phyloP scores from a whole-genome alignment of 2,329 filamentous ascomycete species.

The Colletotrichum navitas region DNA sequence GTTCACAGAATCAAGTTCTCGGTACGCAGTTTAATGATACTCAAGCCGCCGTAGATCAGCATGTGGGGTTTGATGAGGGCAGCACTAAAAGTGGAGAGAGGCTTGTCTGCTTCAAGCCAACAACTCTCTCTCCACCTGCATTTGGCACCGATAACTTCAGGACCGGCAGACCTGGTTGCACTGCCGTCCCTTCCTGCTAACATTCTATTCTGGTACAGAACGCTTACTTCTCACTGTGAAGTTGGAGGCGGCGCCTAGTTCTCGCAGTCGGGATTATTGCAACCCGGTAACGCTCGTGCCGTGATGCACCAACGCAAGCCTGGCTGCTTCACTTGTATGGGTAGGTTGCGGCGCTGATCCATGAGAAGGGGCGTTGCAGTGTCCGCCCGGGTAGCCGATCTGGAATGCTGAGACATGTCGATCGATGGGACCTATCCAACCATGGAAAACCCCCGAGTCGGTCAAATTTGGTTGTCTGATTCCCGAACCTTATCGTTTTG shows the following conservation, averaged over 20 bases:
- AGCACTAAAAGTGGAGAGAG: neutral
- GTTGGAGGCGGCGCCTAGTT: neutral
- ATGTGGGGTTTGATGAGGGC: conserved; percentile 17
- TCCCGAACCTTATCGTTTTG: neutral
- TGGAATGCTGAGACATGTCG: neutral
- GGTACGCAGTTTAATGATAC: conserved; percentile 10
- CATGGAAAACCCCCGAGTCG: too few species aligned
- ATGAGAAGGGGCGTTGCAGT: neutral
- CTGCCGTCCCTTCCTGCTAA: neutral
- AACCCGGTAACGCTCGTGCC: neutral
- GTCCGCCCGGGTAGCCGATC: neutral
- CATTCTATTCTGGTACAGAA: neutral
- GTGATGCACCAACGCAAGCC: neutral
- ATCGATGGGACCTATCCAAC: neutral
- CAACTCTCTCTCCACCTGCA: neutral
- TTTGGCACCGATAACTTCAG: neutral
- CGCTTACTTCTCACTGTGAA: neutral
- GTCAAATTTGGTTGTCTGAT: neutral
- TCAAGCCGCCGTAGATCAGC: conserved; percentile 39
- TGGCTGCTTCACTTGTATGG: neutral
- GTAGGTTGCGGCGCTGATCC: neutral
- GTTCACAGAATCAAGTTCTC: neutral
- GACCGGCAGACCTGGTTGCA: neutral
- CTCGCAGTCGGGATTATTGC: neutral
- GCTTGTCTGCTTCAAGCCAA: neutral